Conservation (phyloP, 2,329 filamentous ascomycete species). For the Dactylellina sp. region DNA sequence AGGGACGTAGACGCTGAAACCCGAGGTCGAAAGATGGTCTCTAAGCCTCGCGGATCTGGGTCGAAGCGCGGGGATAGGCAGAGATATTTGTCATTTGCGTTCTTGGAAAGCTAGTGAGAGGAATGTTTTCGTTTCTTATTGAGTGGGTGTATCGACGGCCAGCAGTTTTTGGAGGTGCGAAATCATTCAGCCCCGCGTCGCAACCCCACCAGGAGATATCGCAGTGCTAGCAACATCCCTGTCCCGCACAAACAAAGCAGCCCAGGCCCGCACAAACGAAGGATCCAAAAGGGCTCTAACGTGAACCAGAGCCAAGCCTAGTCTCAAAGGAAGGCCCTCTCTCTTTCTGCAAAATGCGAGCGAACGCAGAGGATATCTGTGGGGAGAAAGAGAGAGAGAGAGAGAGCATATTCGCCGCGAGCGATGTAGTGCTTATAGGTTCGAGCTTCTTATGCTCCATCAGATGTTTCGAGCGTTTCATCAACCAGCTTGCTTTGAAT, state of each 20-base stretch:
- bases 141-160: constrained; percentile 2
- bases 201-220: constrained; percentile 45
- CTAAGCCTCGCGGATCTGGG: constrained; percentile 44
- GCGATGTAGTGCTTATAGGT: not conserved
- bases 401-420: not conserved
- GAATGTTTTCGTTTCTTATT: constrained; percentile 36
- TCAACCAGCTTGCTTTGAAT: not conserved
- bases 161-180: constrained; percentile 11
- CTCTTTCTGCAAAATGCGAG: too few species aligned
- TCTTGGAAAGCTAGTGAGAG: constrained; percentile 20
- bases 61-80: constrained; percentile 28
- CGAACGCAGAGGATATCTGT: not conserved
- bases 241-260: constrained; percentile 6
- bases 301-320: too few species aligned
- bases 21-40: constrained; percentile 18
- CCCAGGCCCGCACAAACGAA: constrained; percentile 7
- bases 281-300: not conserved
- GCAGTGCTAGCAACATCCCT: constrained; percentile 41
- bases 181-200: constrained; percentile 55
- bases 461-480: constrained; percentile 2
- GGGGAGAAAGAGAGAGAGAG: not conserved
- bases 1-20: constrained; percentile 25
- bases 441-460: not conserved
- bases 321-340: too few species aligned
- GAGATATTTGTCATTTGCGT: constrained; percentile 44